phyloP scores from a whole-genome alignment of 179 eudicot species.

The Camellia oleifera region DNA sequence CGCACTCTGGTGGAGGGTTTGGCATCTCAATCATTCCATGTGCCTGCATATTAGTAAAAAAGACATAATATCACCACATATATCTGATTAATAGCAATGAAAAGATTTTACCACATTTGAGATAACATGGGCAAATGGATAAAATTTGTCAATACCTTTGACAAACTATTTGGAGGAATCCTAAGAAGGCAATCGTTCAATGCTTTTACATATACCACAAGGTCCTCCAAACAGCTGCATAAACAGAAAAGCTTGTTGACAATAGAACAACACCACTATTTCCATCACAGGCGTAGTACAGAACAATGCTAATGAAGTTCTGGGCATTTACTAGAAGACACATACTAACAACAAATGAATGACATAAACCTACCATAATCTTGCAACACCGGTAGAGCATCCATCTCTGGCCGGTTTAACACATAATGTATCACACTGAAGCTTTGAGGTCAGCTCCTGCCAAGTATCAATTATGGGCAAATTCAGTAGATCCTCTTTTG shows the following conservation, averaged over 20 bases:
- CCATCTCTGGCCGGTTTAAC: conserved; percentile 93
- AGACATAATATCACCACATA: neutral
- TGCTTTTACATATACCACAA: conserved; percentile 66
- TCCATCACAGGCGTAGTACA: neutral
- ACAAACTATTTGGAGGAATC: conserved; percentile 77
- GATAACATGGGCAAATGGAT: conserved; percentile 1
- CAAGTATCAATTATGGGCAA: conserved; percentile 43
- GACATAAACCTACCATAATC: conserved; percentile 55
- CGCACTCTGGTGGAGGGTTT: conserved; percentile 71
- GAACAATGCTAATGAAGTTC: neutral
- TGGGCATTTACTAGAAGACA: neutral
- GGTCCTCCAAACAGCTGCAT: conserved; percentile 65
- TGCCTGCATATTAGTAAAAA: conserved; percentile 37
- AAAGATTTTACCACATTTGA: neutral
- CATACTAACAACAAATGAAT: neutral
- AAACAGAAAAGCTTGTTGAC: conserved; percentile 10
- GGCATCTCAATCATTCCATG: conserved; percentile 96
- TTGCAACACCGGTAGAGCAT: conserved; percentile 95
- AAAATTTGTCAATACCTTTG: conserved; percentile 50
- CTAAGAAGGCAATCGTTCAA: conserved; percentile 54
- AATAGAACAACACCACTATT: conserved; percentile 8
- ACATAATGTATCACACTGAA: conserved; percentile 64
- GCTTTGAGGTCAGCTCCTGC: conserved; percentile 62
- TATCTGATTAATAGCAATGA: neutral
- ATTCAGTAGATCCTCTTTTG: conserved; percentile 46